A percentile compares a stretch with the other conserved stretches of the same genome.
Evolutionary conservation across 2,329 filamentous ascomycete genomes (phyloP).

Genomic region (Aureobasidium mangrovei): DNA sequence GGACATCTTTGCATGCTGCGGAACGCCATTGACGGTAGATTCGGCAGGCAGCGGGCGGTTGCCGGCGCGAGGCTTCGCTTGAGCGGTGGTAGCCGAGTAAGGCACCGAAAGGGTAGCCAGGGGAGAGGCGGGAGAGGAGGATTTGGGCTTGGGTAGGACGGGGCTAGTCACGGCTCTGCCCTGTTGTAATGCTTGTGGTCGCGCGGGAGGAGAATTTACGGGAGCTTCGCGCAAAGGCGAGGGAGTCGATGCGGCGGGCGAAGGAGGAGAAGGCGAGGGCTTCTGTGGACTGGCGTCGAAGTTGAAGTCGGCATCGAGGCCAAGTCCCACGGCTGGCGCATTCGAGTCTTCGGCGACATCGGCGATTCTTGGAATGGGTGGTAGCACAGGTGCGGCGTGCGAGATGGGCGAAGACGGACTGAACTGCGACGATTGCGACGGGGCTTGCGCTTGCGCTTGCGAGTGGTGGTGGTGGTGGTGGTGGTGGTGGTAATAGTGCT

Average conservation of each 20-base stretch:
- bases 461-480: not conserved
- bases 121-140: not conserved
- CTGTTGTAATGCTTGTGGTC: not conserved
- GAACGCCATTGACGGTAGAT: constrained; percentile 13
- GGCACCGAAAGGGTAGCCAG: constrained; percentile 16
- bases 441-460: not conserved
- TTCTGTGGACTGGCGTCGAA: constrained; percentile 4
- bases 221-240: constrained; percentile 4
- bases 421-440: not conserved
- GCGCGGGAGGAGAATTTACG: not conserved
- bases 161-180: constrained; percentile 8
- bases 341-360: not conserved
- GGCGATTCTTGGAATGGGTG: constrained; percentile 32
- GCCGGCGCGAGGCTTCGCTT: constrained; percentile 14
- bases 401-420: constrained; percentile 9
- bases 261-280: not conserved
- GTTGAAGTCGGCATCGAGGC: not conserved
- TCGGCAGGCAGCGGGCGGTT: constrained; percentile 17
- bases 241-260: not conserved
- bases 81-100: constrained; percentile 14
- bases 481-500: not conserved
- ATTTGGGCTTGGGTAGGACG: constrained; percentile 1
- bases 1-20: constrained; percentile 15
- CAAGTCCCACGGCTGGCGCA: not conserved
- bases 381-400: constrained; percentile 38